A percentile compares a stretch with the other conserved stretches of the same genome.
phyloP scores from a whole-genome alignment of 1,139 yeast species.

The Suhomyces bolitotheri region DNA sequence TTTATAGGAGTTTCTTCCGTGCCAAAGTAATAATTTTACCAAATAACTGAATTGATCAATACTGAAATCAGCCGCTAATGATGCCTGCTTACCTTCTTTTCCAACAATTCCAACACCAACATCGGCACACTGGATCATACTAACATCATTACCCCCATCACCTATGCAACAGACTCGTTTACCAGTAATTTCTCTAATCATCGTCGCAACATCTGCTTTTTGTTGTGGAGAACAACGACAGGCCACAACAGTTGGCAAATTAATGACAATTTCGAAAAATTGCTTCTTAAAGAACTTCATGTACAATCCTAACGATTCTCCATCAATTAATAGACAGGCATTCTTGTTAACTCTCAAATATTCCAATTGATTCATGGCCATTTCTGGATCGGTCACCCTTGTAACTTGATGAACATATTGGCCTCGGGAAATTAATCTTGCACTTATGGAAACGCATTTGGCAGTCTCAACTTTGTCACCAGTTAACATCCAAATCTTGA shows the following conservation, averaged over 20 bases:
- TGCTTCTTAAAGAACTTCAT: slow-evolving; percentile 64
- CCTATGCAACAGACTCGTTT: slow-evolving; percentile 97
- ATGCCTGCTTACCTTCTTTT: slow-evolving; percentile 97
- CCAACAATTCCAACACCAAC: slow-evolving; percentile 99
- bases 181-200: slow-evolving; percentile 76
- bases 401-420: slow-evolving; percentile 89
- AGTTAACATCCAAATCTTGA: slow-evolving; percentile 98
- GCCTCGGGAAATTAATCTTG: slow-evolving; percentile 88
- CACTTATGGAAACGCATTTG: slow-evolving; percentile 91
- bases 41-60: slow-evolving; percentile 89
- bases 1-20: slow-evolving; percentile 95
- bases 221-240: slow-evolving; percentile 99
- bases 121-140: slow-evolving; percentile 98
- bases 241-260: slow-evolving; percentile 89
- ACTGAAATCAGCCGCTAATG: slow-evolving; percentile 95
- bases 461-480: slow-evolving; percentile 99
- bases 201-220: slow-evolving; percentile 89
- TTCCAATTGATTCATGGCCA: slow-evolving; percentile 74
- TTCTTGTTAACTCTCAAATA: slow-evolving; percentile 63
- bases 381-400: slow-evolving; percentile 56
- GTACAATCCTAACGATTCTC: slow-evolving; percentile 78
- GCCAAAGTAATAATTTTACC: slow-evolving; percentile 89
- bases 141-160: slow-evolving; percentile 98
- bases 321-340: slow-evolving; percentile 87
- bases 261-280: slow-evolving; percentile 74